Evolutionary conservation across 768 basidiomycete genomes (phyloP).

Genomic region (Tulasnella sp.): DNA sequence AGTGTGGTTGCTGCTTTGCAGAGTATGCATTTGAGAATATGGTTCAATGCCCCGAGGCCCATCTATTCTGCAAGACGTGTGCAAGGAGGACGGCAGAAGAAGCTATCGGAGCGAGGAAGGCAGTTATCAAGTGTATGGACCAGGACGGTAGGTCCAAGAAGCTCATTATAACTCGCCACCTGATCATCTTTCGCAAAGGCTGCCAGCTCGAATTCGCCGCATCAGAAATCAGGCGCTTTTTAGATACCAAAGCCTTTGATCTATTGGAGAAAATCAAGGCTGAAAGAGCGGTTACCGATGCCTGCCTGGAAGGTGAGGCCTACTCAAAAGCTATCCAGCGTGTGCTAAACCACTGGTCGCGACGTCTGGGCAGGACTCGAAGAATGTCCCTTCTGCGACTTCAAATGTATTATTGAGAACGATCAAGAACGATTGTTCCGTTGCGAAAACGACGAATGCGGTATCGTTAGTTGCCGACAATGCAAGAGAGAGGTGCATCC

Average conservation of each 20-base stretch:
- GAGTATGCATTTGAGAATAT: slow-evolving; percentile 70
- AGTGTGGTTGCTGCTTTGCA: slow-evolving; percentile 85
- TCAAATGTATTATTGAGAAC: slow-evolving; percentile 72
- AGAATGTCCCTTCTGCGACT: slow-evolving; percentile 83
- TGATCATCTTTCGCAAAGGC: background rate
- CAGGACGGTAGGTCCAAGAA: slow-evolving; percentile 47
- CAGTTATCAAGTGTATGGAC: slow-evolving; percentile 71
- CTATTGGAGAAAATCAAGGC: slow-evolving; percentile 50
- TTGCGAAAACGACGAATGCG: slow-evolving; percentile 57
- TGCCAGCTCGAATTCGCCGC: slow-evolving; percentile 50
- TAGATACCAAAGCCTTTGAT: slow-evolving; percentile 59
- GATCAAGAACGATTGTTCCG: slow-evolving; percentile 57
- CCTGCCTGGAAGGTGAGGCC: slow-evolving; percentile 6
- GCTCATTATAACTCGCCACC: background rate
- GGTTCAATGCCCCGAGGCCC: slow-evolving; percentile 85
- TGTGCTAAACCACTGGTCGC: background rate
- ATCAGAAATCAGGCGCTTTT: slow-evolving; percentile 63
- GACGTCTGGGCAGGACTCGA: slow-evolving; percentile 8
- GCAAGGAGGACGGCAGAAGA: slow-evolving; percentile 63
- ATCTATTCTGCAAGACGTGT: slow-evolving; percentile 78
- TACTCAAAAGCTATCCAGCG: slow-evolving; percentile 31
- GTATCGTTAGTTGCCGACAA: slow-evolving; percentile 66
- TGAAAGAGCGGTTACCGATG: slow-evolving; percentile 17
- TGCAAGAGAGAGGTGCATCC: slow-evolving; percentile 67
- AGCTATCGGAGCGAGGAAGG: slow-evolving; percentile 45